Base-by-base conservation (phyloP, 805 yeast species). In the Wickerhamiella australiensis region DNA sequence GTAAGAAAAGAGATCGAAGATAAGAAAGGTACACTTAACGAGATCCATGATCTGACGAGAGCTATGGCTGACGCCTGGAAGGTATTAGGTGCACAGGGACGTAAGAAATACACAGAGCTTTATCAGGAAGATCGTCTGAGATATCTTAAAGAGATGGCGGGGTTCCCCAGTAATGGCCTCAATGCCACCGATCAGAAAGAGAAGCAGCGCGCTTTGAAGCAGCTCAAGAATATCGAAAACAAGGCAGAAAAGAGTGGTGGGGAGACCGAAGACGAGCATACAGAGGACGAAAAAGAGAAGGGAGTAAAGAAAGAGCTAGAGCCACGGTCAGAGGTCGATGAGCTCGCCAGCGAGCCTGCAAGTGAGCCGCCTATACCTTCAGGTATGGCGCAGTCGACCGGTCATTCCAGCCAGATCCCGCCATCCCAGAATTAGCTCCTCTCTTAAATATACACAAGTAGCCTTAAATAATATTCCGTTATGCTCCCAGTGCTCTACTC, bases 1-100 rank as follows among this genome's bases (percentile, higher is more conserved):
- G 74, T 85, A 35, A 78, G 76, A 53, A 71, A 74, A 46, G 77
- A 75, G 53, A 69, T 79, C 47, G 82, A 77, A 53, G 65, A 65
- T n/a, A 31, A 42, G 15, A 65, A 63, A 46, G 17, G n/a, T n/a
- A 42, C 29, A 11, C 18, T 25, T n/a, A 22, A 27, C 21, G 67
- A 67, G 50, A 61, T 61, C 25, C 67, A 67, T 36, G 96, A 88
- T 61, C 70, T 85, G 42, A 80, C 94, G 1, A 80, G 77, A 59
- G 81, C 82, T 13, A 70, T 88, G 69, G 78, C 94, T 1, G 95
- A 85, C 54, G 80, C 82, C 3, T 88, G 96, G 96, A 84, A 84
- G 59, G 71, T 68, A 47, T 70, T 88, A 57, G 76, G 72, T 51
- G 82, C 79, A 35, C 82, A 75, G 22, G 82, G 74, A 8, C 75